phyloP scores from a whole-genome alignment of 192 early-diverging fungal species.

The Umbelopsis ramanniana region DNA sequence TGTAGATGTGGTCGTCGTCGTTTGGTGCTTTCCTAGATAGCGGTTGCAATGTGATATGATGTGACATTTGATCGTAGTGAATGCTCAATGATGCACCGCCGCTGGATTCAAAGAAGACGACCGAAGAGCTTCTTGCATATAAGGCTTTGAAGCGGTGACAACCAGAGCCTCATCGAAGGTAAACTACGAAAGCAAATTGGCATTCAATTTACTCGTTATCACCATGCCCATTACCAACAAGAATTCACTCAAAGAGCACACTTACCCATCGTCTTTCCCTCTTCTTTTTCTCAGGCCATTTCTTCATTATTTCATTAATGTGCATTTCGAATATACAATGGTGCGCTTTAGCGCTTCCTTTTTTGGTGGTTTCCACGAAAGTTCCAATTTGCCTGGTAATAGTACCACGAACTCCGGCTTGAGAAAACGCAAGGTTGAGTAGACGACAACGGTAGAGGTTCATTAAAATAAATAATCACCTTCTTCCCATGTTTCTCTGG shows the following conservation, averaged over 20 bases:
- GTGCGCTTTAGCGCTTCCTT: constrained; percentile 42
- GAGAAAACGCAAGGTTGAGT: background rate
- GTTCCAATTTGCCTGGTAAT: constrained; percentile 54
- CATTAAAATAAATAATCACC: constrained; percentile 3
- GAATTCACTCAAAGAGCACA: background rate
- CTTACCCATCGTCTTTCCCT: constrained; percentile 40
- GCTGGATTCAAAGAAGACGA: constrained; percentile 1
- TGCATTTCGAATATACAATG: constrained; percentile 63
- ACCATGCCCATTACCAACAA: background rate
- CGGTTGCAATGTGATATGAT: background rate
- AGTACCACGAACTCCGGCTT: constrained; percentile 57
- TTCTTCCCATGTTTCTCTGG: constrained; percentile 69
- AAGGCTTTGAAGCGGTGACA: constrained; percentile 27
- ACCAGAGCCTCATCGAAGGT: constrained; percentile 36
- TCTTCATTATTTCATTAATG: constrained; percentile 53
- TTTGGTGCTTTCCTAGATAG: background rate
- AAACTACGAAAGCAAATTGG: constrained; percentile 25
- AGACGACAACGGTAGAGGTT: no score
- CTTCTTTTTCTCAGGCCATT: constrained; percentile 58
- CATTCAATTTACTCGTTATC: background rate
- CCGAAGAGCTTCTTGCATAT: constrained; percentile 34
- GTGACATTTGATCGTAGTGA: background rate
- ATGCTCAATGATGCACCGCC: background rate
- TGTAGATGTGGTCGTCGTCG: no score
- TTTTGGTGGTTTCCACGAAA: constrained; percentile 48